A percentile compares a stretch with the other conserved stretches of the same genome.
phyloP scores from a whole-genome alignment of 2,329 filamentous ascomycete genomes.

The Trichoderma simmonsii region DNA sequence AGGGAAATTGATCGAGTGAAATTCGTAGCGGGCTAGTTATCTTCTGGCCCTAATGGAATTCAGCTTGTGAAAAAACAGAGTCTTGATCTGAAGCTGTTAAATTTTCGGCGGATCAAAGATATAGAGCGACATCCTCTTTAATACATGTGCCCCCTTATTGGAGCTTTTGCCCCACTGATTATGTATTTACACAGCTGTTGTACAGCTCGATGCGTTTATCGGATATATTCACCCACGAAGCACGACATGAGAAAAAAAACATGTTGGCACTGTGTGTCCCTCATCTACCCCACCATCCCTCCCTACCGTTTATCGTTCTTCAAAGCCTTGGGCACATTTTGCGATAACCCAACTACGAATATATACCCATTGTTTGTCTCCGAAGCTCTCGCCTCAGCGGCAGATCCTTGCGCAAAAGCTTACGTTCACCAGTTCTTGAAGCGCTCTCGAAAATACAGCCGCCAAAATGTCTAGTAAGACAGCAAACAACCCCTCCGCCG shows the following conservation, averaged over 20 bases:
- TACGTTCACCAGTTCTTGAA: not conserved
- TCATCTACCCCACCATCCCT: conserved; percentile 33
- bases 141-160: conserved; percentile 20
- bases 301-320: conserved; percentile 23
- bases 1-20: not conserved
- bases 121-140: conserved; percentile 12
- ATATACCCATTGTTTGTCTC: not conserved
- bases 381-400: not conserved
- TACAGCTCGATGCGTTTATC: conserved; percentile 6
- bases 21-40: not conserved
- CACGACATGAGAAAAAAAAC: conserved; percentile 24
- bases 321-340: conserved; percentile 32
- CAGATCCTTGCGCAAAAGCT: not conserved
- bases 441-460: not conserved
- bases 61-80: not conserved
- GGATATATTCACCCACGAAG: conserved; percentile 3
- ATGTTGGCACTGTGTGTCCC: conserved; percentile 33
- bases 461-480: conserved; percentile 36
- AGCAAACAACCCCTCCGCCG: conserved; percentile 6
- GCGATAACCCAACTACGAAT: conserved; percentile 29
- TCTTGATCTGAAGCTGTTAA: not conserved
- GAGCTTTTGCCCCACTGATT: conserved; percentile 26
- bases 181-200: conserved; percentile 27
- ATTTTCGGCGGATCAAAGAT: conserved; percentile 11
- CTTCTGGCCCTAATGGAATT: not conserved